These are phyloP conservation scores for Pichia nakasei DNA, from an alignment of 805 yeast species.

Conservation along the genomic window DNA sequence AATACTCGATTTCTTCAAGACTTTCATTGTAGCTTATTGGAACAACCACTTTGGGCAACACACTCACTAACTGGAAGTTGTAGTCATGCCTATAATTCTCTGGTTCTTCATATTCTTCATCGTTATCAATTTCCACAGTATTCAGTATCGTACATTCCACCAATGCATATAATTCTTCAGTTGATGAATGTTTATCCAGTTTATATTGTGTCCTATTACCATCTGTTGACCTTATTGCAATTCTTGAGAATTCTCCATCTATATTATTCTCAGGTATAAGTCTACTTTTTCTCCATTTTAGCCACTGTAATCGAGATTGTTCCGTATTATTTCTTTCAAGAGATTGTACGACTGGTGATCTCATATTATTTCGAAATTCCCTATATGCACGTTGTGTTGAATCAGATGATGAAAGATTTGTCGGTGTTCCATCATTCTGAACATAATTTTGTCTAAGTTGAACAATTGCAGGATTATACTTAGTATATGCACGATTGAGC, in stretches of 20 bases:
- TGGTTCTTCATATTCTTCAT: constrained; percentile 16
- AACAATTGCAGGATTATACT: constrained; percentile 56
- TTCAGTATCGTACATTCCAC: constrained; percentile 41
- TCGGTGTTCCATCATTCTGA: not conserved
- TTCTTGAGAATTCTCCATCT: constrained; percentile 36
- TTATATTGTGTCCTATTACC: constrained; percentile 52
- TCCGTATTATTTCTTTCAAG: constrained; percentile 24
- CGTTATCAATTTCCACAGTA: constrained; percentile 25
- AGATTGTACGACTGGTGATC: constrained; percentile 48
- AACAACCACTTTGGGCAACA: constrained; percentile 44
- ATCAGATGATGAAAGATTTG: not conserved
- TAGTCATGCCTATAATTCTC: constrained; percentile 36
- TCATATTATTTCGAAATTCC: constrained; percentile 15
- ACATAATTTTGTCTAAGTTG: constrained; percentile 22
- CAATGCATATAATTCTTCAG: constrained; percentile 64
- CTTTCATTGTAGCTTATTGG: constrained; percentile 39
- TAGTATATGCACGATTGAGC: constrained; percentile 30
- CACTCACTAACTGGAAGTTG: constrained; percentile 42
- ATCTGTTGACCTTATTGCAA: constrained; percentile 59
- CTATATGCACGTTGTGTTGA: constrained; percentile 48
- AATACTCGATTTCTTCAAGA: constrained; percentile 51
- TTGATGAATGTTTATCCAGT: constrained; percentile 35
- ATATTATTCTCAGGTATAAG: constrained; percentile 14
- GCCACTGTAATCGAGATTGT: constrained; percentile 29
- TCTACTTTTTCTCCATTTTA: constrained; percentile 36